Conservation (phyloP, 768 basidiomycete species). For the Albatrellus ellisii region DNA sequence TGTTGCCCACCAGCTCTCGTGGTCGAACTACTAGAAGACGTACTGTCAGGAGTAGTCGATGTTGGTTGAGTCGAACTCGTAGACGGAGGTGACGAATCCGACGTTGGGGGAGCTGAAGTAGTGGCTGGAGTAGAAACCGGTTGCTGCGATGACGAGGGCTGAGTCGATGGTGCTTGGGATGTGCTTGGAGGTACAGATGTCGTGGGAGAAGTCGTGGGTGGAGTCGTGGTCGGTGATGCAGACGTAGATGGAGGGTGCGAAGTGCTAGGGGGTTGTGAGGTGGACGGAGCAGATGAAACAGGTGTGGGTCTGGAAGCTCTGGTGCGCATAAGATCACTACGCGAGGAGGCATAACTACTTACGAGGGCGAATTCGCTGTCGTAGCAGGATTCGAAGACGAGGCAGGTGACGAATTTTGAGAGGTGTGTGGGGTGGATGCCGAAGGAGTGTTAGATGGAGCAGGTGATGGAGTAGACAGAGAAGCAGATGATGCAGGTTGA, state of each 20-base stretch:
- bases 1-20: slow-evolving; percentile 2
- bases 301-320: slow-evolving; percentile 3
- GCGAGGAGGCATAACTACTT: too few relatives aligned
- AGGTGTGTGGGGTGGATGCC: slow-evolving; percentile 6
- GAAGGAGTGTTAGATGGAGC: slow-evolving; percentile 7
- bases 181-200: slow-evolving; percentile 13
- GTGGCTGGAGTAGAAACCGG: slow-evolving; percentile 15
- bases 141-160: slow-evolving; percentile 13
- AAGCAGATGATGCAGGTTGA: background rate
- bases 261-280: slow-evolving; percentile 9
- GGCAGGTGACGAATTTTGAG: slow-evolving; percentile 10
- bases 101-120: slow-evolving; percentile 7
- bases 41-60: background rate
- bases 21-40: slow-evolving; percentile 4
- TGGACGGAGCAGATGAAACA: slow-evolving; percentile 10
- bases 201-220: slow-evolving; percentile 7
- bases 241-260: slow-evolving; percentile 1
- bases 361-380: slow-evolving; percentile 1
- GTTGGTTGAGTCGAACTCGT: slow-evolving; percentile 1
- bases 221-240: slow-evolving; percentile 3
- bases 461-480: slow-evolving; percentile 13
- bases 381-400: slow-evolving; percentile 4
- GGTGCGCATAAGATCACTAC: too few relatives aligned
- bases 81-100: slow-evolving; percentile 7
- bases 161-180: slow-evolving; percentile 11